Percentiles rank a stretch among this genome's conserved stretches.
phyloP scores from a whole-genome alignment of 192 early-diverging fungal species.

The Coemansia guatemalensis region DNA sequence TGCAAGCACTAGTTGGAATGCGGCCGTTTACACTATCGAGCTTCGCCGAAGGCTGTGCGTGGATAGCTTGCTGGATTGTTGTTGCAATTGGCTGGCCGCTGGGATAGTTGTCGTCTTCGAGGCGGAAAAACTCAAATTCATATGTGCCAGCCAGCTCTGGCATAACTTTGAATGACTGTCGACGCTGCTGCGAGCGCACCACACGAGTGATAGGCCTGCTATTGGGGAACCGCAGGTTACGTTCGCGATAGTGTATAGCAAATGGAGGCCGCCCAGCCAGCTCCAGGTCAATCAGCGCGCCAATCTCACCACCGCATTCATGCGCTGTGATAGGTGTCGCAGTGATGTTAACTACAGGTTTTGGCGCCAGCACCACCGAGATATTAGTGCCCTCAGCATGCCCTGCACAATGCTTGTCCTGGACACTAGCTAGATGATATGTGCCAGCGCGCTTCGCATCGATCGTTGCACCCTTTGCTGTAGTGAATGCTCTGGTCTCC shows the following conservation, averaged over 20 bases:
- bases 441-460: constrained; percentile 24
- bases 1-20: constrained; percentile 17
- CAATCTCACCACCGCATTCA: constrained; percentile 52
- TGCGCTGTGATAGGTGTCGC: constrained; percentile 43
- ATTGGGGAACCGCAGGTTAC: constrained; percentile 35
- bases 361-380: constrained; percentile 23
- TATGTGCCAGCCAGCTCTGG: constrained; percentile 46
- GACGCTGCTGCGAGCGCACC: constrained; percentile 37
- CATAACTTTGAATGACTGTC: constrained; percentile 30
- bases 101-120: constrained; percentile 52
- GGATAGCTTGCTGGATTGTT: constrained; percentile 30
- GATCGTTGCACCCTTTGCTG: constrained; percentile 12
- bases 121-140: constrained; percentile 43
- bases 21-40: constrained; percentile 19
- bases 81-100: constrained; percentile 32
- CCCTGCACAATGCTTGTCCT: constrained; percentile 37
- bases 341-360: constrained; percentile 28
- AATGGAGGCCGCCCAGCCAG: constrained; percentile 47
- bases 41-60: constrained; percentile 47
- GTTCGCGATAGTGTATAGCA: constrained; percentile 43
- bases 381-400: constrained; percentile 14
- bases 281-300: constrained; percentile 42
- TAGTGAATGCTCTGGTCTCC: constrained; percentile 18
- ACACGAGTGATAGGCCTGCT: constrained; percentile 20
- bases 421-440: constrained; percentile 30